These are phyloP conservation scores for Alternaria hordeiaustralica DNA, from an alignment of 2,329 filamentous ascomycete species.

Conservation along the genomic window DNA sequence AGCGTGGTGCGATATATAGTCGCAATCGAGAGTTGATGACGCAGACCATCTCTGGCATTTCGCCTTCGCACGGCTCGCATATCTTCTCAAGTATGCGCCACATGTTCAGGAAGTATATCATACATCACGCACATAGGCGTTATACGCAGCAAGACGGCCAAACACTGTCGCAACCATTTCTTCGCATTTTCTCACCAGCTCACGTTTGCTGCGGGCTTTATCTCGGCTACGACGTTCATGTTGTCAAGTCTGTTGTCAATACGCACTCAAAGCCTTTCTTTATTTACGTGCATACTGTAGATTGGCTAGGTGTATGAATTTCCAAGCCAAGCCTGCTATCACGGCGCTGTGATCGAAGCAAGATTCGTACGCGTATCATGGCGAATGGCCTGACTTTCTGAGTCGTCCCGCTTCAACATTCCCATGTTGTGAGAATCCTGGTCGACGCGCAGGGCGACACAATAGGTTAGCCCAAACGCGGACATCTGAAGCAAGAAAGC, in stretches of 20 bases:
- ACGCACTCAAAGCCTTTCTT: neutral
- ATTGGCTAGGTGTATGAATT: neutral
- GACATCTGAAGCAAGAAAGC: neutral
- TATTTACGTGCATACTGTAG: neutral
- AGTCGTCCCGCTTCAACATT: neutral
- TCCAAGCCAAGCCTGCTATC: neutral
- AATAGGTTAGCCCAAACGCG: neutral
- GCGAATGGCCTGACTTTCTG: neutral
- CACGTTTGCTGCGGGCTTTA: neutral
- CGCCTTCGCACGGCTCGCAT: neutral
- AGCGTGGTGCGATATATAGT: neutral
- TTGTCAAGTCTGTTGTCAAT: neutral
- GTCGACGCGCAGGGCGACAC: neutral
- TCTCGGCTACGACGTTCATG: neutral
- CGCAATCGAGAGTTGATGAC: neutral
- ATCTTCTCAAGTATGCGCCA: neutral
- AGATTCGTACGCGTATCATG: neutral
- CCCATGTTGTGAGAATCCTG: neutral
- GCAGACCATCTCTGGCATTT: neutral
- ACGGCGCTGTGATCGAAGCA: neutral
- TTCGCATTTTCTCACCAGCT: neutral
- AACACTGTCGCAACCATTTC: neutral
- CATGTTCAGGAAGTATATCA: neutral
- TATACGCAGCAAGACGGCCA: neutral
- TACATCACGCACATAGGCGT: neutral